Base-by-base conservation (phyloP, 2,329 filamentous ascomycete species). In the Exophiala viscosa region DNA sequence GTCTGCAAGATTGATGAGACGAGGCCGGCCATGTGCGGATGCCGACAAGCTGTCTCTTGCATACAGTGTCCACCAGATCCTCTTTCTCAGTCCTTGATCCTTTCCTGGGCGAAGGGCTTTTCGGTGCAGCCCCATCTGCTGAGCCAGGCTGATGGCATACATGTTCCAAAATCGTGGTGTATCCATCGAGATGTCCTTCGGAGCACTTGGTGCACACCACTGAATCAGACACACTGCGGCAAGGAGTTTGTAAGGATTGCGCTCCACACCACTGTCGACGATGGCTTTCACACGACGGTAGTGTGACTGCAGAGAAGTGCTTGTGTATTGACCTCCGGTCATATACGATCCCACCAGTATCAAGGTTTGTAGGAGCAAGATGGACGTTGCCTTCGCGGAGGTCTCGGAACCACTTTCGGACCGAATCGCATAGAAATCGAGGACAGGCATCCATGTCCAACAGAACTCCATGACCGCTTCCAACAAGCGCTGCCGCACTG, bases 391-490 rank as follows among this genome's bases (percentile, higher is more conserved):
- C 9, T 34, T 23, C 28, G 13, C 5, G n/a, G 41, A 40, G n/a
- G 4, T 18, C 8, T 11, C 17, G 3, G 46, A 49, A 8, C 11
- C n/a, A 3, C 8, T 9, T 6, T 20, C 23, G n/a, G 34, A 20
- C 4, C 34, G 31, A 18, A 13, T 18, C 3, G 14, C 18, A n/a
- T 44, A 32, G 11, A 45, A 17, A 23, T 56, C 48, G 4, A 53
- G 44, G 8, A 56, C 53, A 2, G 53, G 53, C 53, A 56, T 56
- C 53, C 53, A 56, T n/a, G 53, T 53, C 49, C 44, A 56, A 39
- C 53, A 56, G 9, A 20, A 39, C n/a, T 56, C 45, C 13, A 45
- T 31, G 40, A 53, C 52, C 11, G 45, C 45, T 28, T 56, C 53
- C 14, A 53, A 40, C 13, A 56, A 34, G 34, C 43, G 36, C 44